Base-by-base conservation (phyloP, 805 yeast genomes). In the Candida sithepensis region DNA sequence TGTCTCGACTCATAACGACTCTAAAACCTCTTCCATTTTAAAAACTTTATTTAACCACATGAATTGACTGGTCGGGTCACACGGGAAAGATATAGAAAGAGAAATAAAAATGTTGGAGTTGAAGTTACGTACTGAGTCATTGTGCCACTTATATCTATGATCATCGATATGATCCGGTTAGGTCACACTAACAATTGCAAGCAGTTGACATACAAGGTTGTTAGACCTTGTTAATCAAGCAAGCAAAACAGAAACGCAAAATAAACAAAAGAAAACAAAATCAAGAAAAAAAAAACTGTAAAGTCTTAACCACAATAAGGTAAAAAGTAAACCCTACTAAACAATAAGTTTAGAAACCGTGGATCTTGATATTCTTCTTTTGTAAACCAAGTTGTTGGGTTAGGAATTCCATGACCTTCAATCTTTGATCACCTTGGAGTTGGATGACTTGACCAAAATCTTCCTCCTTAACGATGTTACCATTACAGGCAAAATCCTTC, bases 401-500 rank as follows among this genome's bases (percentile, higher is more conserved):
- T 76, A 92, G 81, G 63, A 92, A 92, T 70, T 90, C 97, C 77
- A 86, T 82, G 54, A 92, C 96, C 71, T 92, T 92, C 57, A 89
- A 86, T 77, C 99, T 88, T 77, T 92, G 99, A 69, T 92, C 99
- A 71, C 99, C 99, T 77, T 94, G 98, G 70, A 92, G 77, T 78
- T 92, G 99, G 63, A 92, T 90, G 63, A 92, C 94, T 66, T 92
- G 96, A 54, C 98, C 99, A 73, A 90, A 79, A 67, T 92, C 97
- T 42, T 84, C 88, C 72, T 92, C 98, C 70, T 89, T 90, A 70
- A 90, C 97, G 65, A 92, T 88, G 74, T 91, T 92, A 71, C 99
- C 99, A 72, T 92, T 92, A 75, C 98, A 94, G 58, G 97, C 99
- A 69, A 94, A 92, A 69, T 94, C 98, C 73, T 94, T 94, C 82